Conservation (phyloP, 2,329 filamentous ascomycete genomes). For the Sclerotinia minor region DNA sequence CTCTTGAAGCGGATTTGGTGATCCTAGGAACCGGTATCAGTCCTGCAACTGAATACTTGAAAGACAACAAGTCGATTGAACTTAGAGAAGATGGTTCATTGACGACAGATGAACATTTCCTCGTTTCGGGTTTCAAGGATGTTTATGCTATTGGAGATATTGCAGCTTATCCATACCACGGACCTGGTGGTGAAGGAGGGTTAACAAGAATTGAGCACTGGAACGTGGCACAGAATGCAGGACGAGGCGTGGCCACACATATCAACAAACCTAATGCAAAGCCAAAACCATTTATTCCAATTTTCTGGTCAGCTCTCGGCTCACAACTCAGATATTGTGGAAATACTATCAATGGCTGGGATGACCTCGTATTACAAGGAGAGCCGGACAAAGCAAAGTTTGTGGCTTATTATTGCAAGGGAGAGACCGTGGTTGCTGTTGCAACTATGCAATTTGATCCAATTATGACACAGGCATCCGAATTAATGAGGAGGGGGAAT, state of each 20-base stretch:
- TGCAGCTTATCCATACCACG: constrained; percentile 89
- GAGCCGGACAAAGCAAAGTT: constrained; percentile 78
- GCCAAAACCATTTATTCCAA: constrained; percentile 77
- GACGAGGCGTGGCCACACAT: constrained; percentile 73
- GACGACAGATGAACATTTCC: constrained; percentile 75
- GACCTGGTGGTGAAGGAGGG: constrained; percentile 75
- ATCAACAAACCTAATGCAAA: constrained; percentile 67
- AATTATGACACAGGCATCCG: constrained; percentile 75
- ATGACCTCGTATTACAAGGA: constrained; percentile 80
- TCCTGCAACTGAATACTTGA: constrained; percentile 81
- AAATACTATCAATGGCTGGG: constrained; percentile 78
- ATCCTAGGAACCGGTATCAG: constrained; percentile 87
- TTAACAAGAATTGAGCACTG: constrained; percentile 91
- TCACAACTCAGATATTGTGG: constrained; percentile 91
- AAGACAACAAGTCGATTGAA: constrained; percentile 65
- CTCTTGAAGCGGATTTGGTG: constrained; percentile 82
- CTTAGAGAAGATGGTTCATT: constrained; percentile 86
- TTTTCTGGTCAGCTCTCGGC: constrained; percentile 96
- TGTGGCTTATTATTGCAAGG: constrained; percentile 83
- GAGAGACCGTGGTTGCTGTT: constrained; percentile 84
- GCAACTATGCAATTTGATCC: constrained; percentile 91
- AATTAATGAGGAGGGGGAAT: constrained; percentile 78
- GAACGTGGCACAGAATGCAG: constrained; percentile 95
- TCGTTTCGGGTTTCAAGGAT: constrained; percentile 72
- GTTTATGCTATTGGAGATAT: constrained; percentile 96